phyloP scores from a whole-genome alignment of 225 moss, liverwort and hornwort genomes.

The Rhytidiadelphus loreus region DNA sequence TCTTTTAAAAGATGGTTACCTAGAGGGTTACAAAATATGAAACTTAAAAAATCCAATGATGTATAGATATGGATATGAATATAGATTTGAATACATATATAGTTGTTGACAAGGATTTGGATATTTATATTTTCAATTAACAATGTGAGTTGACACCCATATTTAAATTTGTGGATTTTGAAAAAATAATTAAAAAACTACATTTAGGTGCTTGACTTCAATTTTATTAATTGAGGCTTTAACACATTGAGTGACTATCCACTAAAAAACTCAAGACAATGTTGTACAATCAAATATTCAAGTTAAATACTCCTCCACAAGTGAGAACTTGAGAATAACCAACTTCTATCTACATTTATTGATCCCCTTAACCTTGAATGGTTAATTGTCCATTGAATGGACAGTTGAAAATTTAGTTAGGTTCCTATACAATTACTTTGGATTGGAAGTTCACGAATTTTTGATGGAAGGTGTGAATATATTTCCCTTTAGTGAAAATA shows the following conservation, averaged over 20 bases:
- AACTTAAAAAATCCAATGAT: not conserved
- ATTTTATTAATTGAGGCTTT: not conserved
- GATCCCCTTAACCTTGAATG: no score
- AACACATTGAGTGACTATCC: no score
- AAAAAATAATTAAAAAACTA: not conserved
- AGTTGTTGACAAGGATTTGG: accelerated
- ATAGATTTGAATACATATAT: not conserved
- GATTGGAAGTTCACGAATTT: no score
- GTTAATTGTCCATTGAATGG: no score
- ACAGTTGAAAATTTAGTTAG: no score
- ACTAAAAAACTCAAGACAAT: no score
- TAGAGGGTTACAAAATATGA: not conserved
- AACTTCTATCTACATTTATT: not conserved
- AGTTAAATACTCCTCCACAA: accelerated
- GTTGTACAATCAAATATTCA: not conserved
- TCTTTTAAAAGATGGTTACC: not conserved
- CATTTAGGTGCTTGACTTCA: accelerated
- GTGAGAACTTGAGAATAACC: no score
- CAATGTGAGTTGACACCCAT: accelerated
- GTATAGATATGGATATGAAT: not conserved
- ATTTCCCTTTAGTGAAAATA: no score
- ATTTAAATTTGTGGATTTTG: not conserved
- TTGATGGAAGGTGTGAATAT: no score
- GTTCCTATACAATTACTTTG: no score
- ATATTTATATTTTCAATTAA: not conserved